Conservation (phyloP, 805 yeast genomes). For the Candida rishiriensis region DNA sequence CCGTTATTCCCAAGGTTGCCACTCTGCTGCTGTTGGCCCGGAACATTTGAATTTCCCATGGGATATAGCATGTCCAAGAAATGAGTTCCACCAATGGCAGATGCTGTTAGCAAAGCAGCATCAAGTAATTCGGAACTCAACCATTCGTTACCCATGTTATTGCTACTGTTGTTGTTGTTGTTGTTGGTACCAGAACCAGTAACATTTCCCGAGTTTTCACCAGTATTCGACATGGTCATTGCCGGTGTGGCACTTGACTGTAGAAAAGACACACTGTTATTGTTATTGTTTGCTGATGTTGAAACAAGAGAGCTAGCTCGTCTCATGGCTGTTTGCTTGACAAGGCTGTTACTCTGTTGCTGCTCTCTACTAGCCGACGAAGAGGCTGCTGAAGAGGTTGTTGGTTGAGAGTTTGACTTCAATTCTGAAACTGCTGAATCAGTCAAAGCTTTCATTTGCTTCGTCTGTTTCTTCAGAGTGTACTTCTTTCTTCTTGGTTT, state of each 20-base stretch:
- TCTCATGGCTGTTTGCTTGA: background rate
- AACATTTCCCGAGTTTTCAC: background rate
- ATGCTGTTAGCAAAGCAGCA: constrained; percentile 70
- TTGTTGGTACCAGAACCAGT: background rate
- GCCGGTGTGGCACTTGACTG: constrained; percentile 1
- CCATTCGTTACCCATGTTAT: constrained; percentile 53
- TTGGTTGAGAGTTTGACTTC: background rate
- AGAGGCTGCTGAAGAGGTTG: background rate
- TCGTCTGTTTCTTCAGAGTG: constrained; percentile 7
- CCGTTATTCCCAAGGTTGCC: too few relatives aligned
- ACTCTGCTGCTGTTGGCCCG: too few relatives aligned
- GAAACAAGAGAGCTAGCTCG: too few relatives aligned
- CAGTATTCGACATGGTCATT: background rate
- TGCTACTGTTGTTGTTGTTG: background rate
- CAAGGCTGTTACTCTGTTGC: constrained; percentile 1
- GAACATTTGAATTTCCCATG: background rate
- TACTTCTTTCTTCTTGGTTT: constrained; percentile 14
- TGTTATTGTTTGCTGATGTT: background rate
- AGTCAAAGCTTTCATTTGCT: constrained; percentile 1
- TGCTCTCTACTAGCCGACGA: background rate
- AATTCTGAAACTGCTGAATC: background rate
- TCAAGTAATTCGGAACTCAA: constrained; percentile 65
- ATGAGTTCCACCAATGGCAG: constrained; percentile 60
- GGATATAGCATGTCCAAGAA: constrained; percentile 44
- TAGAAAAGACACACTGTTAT: constrained; percentile 1